phyloP scores from a whole-genome alignment of 2,329 filamentous ascomycete species.

The Diplodia sapinea region DNA sequence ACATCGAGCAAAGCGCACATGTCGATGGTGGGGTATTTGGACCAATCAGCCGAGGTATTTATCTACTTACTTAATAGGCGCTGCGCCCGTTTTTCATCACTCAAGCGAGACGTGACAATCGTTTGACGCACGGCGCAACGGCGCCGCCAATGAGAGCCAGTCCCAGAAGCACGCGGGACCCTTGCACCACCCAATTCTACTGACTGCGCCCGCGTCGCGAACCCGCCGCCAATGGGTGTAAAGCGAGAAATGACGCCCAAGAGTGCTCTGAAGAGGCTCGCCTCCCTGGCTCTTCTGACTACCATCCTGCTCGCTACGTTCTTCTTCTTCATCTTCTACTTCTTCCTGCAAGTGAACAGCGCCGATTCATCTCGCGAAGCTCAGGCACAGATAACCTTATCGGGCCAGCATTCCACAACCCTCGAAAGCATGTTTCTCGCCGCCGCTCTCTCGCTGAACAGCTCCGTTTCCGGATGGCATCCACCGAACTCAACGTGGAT shows the following conservation, averaged over 20 bases:
- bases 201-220: not conserved
- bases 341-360: too few relatives aligned
- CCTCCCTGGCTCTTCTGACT: not conserved
- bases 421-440: not conserved
- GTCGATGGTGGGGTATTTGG: not conserved
- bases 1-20: too few relatives aligned
- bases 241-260: not conserved
- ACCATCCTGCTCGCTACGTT: not conserved
- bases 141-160: not conserved
- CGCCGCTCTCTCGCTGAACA: slow-evolving; percentile 19
- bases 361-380: not conserved
- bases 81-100: not conserved
- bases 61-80: not conserved
- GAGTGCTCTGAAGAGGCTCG: not conserved
- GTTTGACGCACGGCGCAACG: not conserved
- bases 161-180: slow-evolving; percentile 19
- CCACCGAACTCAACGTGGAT: slow-evolving; percentile 52
- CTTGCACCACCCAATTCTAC: not conserved
- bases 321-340: not conserved
- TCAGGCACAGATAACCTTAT: slow-evolving; percentile 7
- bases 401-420: not conserved
- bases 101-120: not conserved
- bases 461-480: slow-evolving; percentile 39
- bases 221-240: not conserved
- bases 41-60: not conserved